phyloP scores from a whole-genome alignment of 2,329 filamentous ascomycete species.

The Claviceps sp. region DNA sequence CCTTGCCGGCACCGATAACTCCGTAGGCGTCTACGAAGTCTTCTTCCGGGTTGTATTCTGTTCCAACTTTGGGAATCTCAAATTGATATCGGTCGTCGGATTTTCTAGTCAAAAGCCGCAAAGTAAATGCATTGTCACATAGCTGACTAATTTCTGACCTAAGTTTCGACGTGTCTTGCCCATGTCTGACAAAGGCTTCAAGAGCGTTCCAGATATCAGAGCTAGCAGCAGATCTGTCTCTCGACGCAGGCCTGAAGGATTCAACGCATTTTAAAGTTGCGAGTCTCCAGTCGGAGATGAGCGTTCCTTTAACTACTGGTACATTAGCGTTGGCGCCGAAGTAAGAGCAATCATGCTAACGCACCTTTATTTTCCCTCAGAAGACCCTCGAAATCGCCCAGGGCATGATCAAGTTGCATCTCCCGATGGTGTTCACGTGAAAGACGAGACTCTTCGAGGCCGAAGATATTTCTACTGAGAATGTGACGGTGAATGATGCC shows the following conservation, averaged over 20 bases:
- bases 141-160: not conserved
- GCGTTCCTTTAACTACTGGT: not conserved
- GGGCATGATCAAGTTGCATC: not conserved
- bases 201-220: not conserved
- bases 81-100: not conserved
- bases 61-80: not conserved
- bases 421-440: not conserved
- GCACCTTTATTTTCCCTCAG: not conserved
- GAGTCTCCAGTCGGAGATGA: not conserved
- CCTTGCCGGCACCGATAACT: not conserved
- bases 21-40: not conserved
- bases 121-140: not conserved
- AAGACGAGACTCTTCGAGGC: not conserved
- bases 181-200: not conserved
- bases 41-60: not conserved
- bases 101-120: not conserved
- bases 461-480: not conserved
- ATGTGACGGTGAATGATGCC: not conserved
- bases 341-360: not conserved
- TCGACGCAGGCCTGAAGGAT: not conserved
- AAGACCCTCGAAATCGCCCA: not conserved
- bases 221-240: not conserved
- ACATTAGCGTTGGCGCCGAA: not conserved
- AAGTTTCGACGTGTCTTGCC: not conserved
- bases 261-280: not conserved